Conservation (phyloP, 2,329 filamentous ascomycete species). For the Claviceps lovelessii region DNA sequence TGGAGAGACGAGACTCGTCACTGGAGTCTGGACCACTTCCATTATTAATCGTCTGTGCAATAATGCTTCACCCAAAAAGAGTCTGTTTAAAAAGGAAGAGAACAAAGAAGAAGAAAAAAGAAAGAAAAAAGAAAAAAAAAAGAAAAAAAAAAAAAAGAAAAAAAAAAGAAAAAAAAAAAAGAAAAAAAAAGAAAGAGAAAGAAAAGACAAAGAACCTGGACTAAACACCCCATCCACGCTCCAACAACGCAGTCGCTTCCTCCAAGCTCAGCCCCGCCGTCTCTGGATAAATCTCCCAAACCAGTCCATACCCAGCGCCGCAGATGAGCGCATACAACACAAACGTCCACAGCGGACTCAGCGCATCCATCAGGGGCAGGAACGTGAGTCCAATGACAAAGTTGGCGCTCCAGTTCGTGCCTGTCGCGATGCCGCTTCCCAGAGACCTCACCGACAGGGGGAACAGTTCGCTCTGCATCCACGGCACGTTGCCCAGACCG, state of each 20-base stretch:
- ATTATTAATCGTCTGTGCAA: too few relatives aligned
- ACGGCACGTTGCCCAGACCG: slow-evolving; percentile 82
- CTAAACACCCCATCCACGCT: slow-evolving; percentile 56
- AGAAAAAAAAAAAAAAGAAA: too few relatives aligned
- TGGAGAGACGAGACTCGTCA: too few relatives aligned
- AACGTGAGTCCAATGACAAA: slow-evolving; percentile 79
- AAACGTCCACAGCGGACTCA: slow-evolving; percentile 68
- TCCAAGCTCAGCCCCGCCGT: slow-evolving; percentile 71
- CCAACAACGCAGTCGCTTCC: slow-evolving; percentile 59
- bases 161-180: too few relatives aligned
- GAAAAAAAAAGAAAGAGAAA: too few relatives aligned
- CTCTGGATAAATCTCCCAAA: slow-evolving; percentile 73
- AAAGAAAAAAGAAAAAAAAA: too few relatives aligned
- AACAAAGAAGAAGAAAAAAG: too few relatives aligned
- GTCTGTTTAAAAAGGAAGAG: too few relatives aligned
- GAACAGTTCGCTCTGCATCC: slow-evolving; percentile 92
- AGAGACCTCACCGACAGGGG: slow-evolving; percentile 59
- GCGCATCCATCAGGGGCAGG: slow-evolving; percentile 65
- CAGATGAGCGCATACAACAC: slow-evolving; percentile 65
- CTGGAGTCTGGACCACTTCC: too few relatives aligned
- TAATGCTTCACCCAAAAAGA: too few relatives aligned
- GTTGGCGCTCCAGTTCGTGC: slow-evolving; percentile 78
- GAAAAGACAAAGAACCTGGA: too few relatives aligned
- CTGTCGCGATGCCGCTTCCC: slow-evolving; percentile 59
- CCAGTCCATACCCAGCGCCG: slow-evolving; percentile 46